Percentiles rank a stretch among this genome's conserved stretches.
Evolutionary conservation across 495 filamentous ascomycete species (phyloP).

Genomic region (Neohortaea acidophila): DNA sequence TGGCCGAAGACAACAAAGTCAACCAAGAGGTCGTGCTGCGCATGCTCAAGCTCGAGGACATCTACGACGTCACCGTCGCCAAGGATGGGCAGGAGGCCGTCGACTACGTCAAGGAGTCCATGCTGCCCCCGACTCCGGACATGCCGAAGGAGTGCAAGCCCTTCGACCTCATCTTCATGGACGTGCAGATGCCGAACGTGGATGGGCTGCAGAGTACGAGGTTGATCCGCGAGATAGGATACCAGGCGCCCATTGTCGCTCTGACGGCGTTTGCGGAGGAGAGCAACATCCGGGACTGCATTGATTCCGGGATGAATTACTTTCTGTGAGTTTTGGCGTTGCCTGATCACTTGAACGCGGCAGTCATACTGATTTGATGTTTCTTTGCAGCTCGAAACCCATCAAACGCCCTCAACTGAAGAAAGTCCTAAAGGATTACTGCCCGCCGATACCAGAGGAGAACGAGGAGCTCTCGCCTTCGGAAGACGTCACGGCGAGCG

Average conservation of each 20-base stretch:
- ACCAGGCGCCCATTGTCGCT: conserved; percentile 77
- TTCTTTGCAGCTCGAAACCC: conserved; percentile 43
- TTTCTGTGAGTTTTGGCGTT: conserved; percentile 23
- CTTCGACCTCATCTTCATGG: conserved; percentile 87
- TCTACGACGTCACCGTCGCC: conserved; percentile 36
- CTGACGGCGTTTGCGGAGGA: conserved; percentile 84
- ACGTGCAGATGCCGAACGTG: conserved; percentile 88
- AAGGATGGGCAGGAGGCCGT: conserved; percentile 77
- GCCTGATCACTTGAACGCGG: not conserved
- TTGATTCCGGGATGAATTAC: conserved; percentile 35
- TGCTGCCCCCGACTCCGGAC: conserved; percentile 33
- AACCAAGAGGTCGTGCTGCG: conserved; percentile 84
- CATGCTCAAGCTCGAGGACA: conserved; percentile 55
- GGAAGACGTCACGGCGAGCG: not conserved
- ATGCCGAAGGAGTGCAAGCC: conserved; percentile 16
- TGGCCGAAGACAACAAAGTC: conserved; percentile 89
- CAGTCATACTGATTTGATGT: too few species aligned
- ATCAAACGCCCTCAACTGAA: conserved; percentile 72
- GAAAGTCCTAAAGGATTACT: conserved; percentile 60
- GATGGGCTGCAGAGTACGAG: conserved; percentile 77
- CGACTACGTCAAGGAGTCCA: conserved; percentile 66
- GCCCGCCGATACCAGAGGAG: conserved; percentile 42
- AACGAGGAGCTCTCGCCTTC: conserved; percentile 13
- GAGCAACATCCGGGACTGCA: conserved; percentile 53
- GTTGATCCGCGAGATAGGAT: conserved; percentile 77